Evolutionary conservation across 495 filamentous ascomycete species (phyloP).

Genomic region (Penicillium bovifimosum): DNA sequence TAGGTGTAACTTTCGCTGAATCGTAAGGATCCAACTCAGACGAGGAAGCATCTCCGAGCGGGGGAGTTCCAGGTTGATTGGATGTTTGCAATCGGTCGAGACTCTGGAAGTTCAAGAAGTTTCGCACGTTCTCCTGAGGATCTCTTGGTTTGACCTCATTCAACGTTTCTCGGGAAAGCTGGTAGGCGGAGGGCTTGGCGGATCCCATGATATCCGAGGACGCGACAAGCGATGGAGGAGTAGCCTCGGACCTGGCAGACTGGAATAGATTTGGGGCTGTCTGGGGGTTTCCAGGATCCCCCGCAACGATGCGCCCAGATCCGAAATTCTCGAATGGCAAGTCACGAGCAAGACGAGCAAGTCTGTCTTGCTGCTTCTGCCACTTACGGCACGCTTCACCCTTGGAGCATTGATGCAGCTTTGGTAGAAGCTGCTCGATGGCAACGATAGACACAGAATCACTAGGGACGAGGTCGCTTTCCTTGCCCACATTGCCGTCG

Average conservation of each 20-base stretch:
- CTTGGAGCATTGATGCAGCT: conserved; percentile 80
- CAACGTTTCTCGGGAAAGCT: conserved; percentile 66
- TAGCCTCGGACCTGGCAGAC: conserved; percentile 31
- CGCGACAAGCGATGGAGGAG: conserved; percentile 76
- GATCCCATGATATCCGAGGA: conserved; percentile 83
- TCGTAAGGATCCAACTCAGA: conserved; percentile 30
- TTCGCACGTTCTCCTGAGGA: conserved; percentile 84
- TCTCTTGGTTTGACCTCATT: conserved; percentile 62
- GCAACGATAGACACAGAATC: conserved; percentile 89
- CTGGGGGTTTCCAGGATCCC: conserved; percentile 64
- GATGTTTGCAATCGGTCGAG: conserved; percentile 37
- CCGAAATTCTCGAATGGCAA: conserved; percentile 12
- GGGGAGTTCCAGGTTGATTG: conserved; percentile 38
- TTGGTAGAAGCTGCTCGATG: conserved; percentile 83
- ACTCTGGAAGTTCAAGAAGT: conserved; percentile 79
- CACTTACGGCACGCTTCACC: conserved; percentile 84
- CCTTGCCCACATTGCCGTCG: conserved; percentile 32
- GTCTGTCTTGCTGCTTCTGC: conserved; percentile 56
- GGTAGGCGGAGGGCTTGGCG: conserved; percentile 50
- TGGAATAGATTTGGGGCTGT: conserved; percentile 46
- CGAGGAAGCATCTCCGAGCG: conserved; percentile 47
- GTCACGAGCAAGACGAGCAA: conserved; percentile 18
- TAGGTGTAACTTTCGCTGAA: conserved; percentile 36
- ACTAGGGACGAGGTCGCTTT: conserved; percentile 62
- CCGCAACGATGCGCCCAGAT: conserved; percentile 44